Conservation (phyloP, 257 asterid genomes). For the Solanum neorickii region DNA sequence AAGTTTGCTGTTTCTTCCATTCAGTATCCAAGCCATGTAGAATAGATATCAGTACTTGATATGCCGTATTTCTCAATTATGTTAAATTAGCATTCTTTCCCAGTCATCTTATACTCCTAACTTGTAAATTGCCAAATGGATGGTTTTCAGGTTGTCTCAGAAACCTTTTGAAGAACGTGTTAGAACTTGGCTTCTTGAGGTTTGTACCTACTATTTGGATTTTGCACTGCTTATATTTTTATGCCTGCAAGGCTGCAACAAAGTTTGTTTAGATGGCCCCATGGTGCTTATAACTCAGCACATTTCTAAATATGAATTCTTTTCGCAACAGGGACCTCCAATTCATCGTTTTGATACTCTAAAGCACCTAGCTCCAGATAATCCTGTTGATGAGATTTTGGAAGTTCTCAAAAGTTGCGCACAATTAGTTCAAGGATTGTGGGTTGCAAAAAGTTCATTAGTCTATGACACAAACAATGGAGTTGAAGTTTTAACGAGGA, state of each 20-base stretch:
- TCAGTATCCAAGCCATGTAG: not conserved
- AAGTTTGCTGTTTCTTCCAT: not conserved
- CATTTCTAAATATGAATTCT: conserved; percentile 11
- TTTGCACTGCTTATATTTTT: not conserved
- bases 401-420: conserved; percentile 52
- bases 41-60: not conserved
- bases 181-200: conserved; percentile 55
- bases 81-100: not conserved
- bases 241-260: not conserved
- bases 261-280: not conserved
- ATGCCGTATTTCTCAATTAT: not conserved
- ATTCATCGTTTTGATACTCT: conserved; percentile 63
- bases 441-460: conserved; percentile 62
- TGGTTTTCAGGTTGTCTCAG: conserved; percentile 46
- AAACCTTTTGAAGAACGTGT: conserved; percentile 68
- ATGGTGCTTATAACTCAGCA: not conserved
- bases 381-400: conserved; percentile 48
- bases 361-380: conserved; percentile 62
- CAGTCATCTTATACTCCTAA: not conserved
- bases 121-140: conserved; percentile 3
- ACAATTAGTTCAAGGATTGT: conserved; percentile 76
- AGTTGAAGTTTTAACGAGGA: conserved; percentile 33
- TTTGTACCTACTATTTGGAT: conserved; percentile 10
- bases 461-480: conserved; percentile 30
- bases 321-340: conserved; percentile 54